These are phyloP conservation scores for Lachancea waltii DNA, from an alignment of 805 yeast species.

Conservation along the genomic window DNA sequence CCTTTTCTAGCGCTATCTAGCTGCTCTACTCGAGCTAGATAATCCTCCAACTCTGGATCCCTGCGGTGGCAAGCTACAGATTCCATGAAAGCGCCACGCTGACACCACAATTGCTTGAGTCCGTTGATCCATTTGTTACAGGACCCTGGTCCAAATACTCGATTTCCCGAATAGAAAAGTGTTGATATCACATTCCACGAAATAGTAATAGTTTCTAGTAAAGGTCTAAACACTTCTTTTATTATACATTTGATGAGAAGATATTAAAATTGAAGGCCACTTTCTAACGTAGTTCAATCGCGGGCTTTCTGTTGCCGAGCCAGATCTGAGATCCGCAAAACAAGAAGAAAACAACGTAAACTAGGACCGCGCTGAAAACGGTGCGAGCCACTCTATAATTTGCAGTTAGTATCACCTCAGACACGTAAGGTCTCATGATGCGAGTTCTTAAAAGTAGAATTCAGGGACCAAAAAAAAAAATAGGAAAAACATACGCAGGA, in stretches of 20 bases:
- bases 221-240: too few species aligned
- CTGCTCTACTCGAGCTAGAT: slow-evolving; percentile 25
- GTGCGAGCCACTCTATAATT: slow-evolving; percentile 70
- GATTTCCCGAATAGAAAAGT: too few species aligned
- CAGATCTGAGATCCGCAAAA: slow-evolving; percentile 87
- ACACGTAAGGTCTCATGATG: slow-evolving; percentile 27
- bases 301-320: slow-evolving; percentile 53
- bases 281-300: slow-evolving; percentile 46
- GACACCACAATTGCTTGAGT: background rate
- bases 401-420: slow-evolving; percentile 4
- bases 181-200: background rate
- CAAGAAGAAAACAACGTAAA: slow-evolving; percentile 69
- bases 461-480: too few species aligned
- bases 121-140: background rate
- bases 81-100: background rate
- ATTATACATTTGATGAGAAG: background rate
- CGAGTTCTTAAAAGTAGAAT: too few species aligned
- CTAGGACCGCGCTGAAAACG: slow-evolving; percentile 80
- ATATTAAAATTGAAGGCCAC: background rate
- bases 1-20: slow-evolving; percentile 15
- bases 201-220: too few species aligned
- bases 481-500: slow-evolving; percentile 53
- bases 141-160: too few species aligned
- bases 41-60: slow-evolving; percentile 21
- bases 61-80: background rate